Percentiles rank a stretch among this genome's conserved stretches.
Evolutionary conservation across 306 rosid species (phyloP).

Genomic region (Begonia peltatifolia): DNA sequence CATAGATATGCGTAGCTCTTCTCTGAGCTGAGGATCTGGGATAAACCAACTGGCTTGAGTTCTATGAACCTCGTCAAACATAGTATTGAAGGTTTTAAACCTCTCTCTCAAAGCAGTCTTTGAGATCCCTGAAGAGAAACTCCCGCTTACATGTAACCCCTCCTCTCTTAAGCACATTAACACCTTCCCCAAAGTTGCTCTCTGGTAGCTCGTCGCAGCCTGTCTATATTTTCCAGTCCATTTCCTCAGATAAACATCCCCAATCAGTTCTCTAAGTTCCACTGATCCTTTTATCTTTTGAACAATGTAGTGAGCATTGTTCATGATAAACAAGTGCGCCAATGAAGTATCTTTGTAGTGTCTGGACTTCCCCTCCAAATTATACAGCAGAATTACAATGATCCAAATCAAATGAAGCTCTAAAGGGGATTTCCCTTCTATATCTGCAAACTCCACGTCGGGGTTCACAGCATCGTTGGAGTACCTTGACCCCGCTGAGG

Average conservation of each 20-base stretch:
- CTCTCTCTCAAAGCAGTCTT: constrained; percentile 78
- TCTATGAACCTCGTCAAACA: constrained; percentile 83
- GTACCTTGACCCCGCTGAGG: too few species aligned
- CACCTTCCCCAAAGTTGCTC: too few species aligned
- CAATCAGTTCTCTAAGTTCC: constrained; percentile 69
- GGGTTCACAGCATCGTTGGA: too few species aligned
- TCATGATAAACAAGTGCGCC: constrained; percentile 64
- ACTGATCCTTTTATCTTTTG: constrained; percentile 77
- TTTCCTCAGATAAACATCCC: constrained; percentile 15
- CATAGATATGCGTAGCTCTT: constrained; percentile 60
- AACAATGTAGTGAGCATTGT: constrained; percentile 85
- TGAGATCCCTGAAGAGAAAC: constrained; percentile 21
- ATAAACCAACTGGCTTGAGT: constrained; percentile 70
- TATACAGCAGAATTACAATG: constrained; percentile 64
- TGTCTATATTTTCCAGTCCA: too few species aligned
- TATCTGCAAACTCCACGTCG: constrained; percentile 16
- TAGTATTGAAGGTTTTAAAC: constrained; percentile 73
- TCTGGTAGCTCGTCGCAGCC: too few species aligned
- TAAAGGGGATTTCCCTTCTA: constrained; percentile 59
- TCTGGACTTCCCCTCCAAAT: constrained; percentile 76
- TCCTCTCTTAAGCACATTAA: too few species aligned
- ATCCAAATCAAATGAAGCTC: constrained; percentile 87
- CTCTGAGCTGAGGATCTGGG: constrained; percentile 75
- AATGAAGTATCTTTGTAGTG: constrained; percentile 64
- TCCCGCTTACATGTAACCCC: too few species aligned